These are phyloP conservation scores for Isochrysis galbana DNA, from an alignment of 78 protist genomes.

Conservation along the genomic window DNA sequence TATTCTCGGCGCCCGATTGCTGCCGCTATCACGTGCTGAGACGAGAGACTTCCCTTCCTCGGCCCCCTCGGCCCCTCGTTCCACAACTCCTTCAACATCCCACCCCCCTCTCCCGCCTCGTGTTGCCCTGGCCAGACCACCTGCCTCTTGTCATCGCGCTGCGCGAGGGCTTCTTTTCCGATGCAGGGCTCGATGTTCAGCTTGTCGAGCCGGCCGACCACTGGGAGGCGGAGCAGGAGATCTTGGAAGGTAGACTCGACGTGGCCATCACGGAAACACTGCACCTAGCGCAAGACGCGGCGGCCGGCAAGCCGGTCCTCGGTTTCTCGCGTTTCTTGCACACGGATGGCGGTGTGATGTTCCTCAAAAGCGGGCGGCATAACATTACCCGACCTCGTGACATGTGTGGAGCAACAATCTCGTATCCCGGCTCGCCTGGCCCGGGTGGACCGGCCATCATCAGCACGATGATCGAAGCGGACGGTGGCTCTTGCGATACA, in stretches of 20 bases:
- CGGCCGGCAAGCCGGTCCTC: constrained; percentile 3
- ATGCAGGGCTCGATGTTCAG: constrained; percentile 1
- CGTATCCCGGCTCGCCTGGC: constrained; percentile 34
- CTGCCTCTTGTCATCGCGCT: constrained; percentile 26
- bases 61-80: too few species aligned
- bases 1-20: too few species aligned
- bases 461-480: constrained; percentile 24
- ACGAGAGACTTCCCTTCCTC: too few species aligned
- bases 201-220: constrained; percentile 22
- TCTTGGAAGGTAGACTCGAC: background rate
- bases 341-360: constrained; percentile 24
- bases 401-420: constrained; percentile 26
- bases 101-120: too few species aligned
- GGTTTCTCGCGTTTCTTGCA: constrained; percentile 32
- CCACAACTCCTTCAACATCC: too few species aligned
- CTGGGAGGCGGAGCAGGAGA: constrained; percentile 40
- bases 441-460: constrained; percentile 16
- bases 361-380: background rate
- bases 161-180: constrained; percentile 5
- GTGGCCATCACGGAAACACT: constrained; percentile 31
- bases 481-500: background rate
- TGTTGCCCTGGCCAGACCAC: too few species aligned
- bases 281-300: constrained; percentile 34
- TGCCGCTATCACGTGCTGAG: too few species aligned
- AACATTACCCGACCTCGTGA: background rate